Evolutionary conservation across 1,284 basidiomycete genomes (phyloP), one percentile per base, ranked within the genome.

Genomic region (Rhizoctonia solani): DNA sequence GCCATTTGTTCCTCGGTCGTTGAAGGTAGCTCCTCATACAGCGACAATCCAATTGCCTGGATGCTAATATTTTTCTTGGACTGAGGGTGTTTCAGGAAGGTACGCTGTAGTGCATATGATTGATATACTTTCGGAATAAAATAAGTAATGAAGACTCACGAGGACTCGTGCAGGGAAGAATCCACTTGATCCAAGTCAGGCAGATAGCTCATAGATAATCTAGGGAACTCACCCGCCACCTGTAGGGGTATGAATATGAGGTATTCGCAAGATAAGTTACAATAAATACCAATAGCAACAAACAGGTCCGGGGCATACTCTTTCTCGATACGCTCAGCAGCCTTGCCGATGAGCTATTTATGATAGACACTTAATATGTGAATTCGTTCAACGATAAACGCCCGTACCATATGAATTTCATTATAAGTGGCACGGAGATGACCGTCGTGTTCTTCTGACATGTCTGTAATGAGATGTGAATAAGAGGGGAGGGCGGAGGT

Each of bases 81-180:
- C 3, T 84, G 80, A 9, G 84, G 78, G 74, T 87, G 84, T 75
- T 93, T 92, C 71, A 95, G 79, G 79, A 95, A 95, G 0, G 94
- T 95, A 54, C 95, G 87, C 86, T 91, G 55, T 11, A 30, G 27
- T 44, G 21, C 13, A 56, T 66, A 21, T 44, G 23, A 47, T 44
- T 49, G n/a, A 16, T 16, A n/a, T 25, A 13, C 23, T 39, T 23
- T 34, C 29, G 27, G 19, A 29, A 54, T 55, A 16, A 9, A 49
- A 46, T 34, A 27, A 37, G 49, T 16, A 3, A 16, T 37, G 39
- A 14, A 44, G 50, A 54, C 54, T 54, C 72, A 89, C 90, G 83
- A 96, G 84, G 59, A 96, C 91, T 69, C 94, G 89, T 27, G 95
- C 93, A 52, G 95, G 94, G 79, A 96, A 94, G 80, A 96, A 96